Base-by-base conservation (phyloP, 768 basidiomycete species). In the Hirschioporus abietinus region DNA sequence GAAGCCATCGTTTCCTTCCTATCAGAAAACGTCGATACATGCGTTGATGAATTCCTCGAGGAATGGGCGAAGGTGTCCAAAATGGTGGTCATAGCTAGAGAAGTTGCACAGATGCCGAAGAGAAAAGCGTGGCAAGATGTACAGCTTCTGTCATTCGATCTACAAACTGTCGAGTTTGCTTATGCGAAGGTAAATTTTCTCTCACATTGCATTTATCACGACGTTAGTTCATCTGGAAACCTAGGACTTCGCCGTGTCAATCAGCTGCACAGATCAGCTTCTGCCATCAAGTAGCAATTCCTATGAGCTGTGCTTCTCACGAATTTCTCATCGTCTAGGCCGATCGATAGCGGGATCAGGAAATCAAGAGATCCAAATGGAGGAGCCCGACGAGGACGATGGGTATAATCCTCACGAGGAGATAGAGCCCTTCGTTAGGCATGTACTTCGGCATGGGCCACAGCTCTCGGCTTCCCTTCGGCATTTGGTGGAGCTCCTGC, bases 41-140 rank as follows among this genome's bases (percentile, higher is more conserved):
- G 94, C 72, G 92, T 97, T 23, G 90, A 91, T 67, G 90, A 94
- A 71, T 95, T 97, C 74, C 77, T 93, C 70, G 92, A 95, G 72
- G 94, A 95, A 76, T 96, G 95, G 93, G 92, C 92, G 57, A 82
- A 91, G 60, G 91, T 96, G 34, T 93, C 92, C 23, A 96, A 95
- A 77, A 94, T 95, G 85, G 92, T 95, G 15, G 92, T 95, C 27
- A 94, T 96, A 65, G 95, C 94, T 15, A 86, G 93, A 67, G 92
- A 95, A 80, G 95, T 96, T 57, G 91, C 89, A 6, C 88, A 91
- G 74, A 91, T 96, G 88, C 85, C 91, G 18, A 88, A 89, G 70
- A 82, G 83, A 67, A 86, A 84, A 67, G 81, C 80, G 30, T 95
- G 91, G 88, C 77, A 78, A 24, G 93, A 91, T 71, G 86, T 96